These are phyloP conservation scores for Zasmidium cellare DNA, from an alignment of 2,329 filamentous ascomycete species.

Conservation along the genomic window DNA sequence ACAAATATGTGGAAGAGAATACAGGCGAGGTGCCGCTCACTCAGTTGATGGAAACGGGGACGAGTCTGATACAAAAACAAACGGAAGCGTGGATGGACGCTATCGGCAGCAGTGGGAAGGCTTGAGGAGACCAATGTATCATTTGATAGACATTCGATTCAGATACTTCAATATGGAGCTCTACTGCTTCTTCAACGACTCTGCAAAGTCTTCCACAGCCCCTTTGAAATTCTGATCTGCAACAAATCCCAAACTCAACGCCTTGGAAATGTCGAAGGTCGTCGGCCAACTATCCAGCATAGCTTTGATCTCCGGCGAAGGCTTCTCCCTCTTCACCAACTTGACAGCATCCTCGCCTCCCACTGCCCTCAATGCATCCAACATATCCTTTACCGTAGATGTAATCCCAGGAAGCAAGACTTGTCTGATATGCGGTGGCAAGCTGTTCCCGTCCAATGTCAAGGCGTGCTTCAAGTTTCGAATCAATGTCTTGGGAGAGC, in stretches of 20 bases:
- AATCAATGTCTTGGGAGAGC: slow-evolving; percentile 55
- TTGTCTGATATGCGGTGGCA: slow-evolving; percentile 51
- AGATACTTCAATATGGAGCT: slow-evolving; percentile 18
- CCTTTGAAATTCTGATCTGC: slow-evolving; percentile 50
- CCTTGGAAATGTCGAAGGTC: slow-evolving; percentile 57
- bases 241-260: slow-evolving; percentile 53
- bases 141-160: slow-evolving; percentile 18
- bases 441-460: slow-evolving; percentile 50
- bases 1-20: slow-evolving; percentile 47
- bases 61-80: slow-evolving; percentile 55
- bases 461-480: slow-evolving; percentile 56
- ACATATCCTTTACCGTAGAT: slow-evolving; percentile 57
- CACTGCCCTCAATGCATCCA: slow-evolving; percentile 56
- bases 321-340: slow-evolving; percentile 53
- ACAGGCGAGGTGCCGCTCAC: slow-evolving; percentile 56
- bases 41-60: slow-evolving; percentile 55
- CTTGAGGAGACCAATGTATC: slow-evolving; percentile 4
- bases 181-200: slow-evolving; percentile 30
- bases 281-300: slow-evolving; percentile 60
- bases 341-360: slow-evolving; percentile 54
- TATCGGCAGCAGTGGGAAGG: slow-evolving; percentile 25
- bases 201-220: slow-evolving; percentile 47
- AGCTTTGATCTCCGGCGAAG: slow-evolving; percentile 50
- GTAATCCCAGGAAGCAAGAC: slow-evolving; percentile 57
- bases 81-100: slow-evolving; percentile 58